Evolutionary conservation across 1,284 basidiomycete species (phyloP).

Genomic region (Moesziomyces aphidis): DNA sequence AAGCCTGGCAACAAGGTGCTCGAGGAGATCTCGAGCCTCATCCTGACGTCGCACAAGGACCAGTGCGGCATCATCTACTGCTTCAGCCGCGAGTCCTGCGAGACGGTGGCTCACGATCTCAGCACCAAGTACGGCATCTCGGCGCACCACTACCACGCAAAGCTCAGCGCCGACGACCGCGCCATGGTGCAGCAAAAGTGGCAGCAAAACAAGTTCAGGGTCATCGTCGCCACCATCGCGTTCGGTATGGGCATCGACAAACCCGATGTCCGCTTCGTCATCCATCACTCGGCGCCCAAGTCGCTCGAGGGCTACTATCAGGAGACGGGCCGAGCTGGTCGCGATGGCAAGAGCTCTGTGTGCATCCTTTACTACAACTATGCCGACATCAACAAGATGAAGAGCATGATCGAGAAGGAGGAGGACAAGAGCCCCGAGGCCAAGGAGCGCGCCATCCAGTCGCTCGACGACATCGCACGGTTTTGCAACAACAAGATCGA

Average conservation of each 20-base stretch:
- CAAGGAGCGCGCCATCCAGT: conserved; percentile 74
- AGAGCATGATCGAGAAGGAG: conserved; percentile 74
- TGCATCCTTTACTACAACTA: conserved; percentile 72
- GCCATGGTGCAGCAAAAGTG: conserved; percentile 78
- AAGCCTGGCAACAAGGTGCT: conserved; percentile 72
- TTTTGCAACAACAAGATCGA: conserved; percentile 86
- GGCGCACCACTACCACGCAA: conserved; percentile 89
- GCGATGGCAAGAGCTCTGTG: conserved; percentile 75
- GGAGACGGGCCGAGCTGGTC: conserved; percentile 85
- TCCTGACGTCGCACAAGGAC: conserved; percentile 74
- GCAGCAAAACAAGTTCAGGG: conserved; percentile 78
- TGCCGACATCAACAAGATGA: conserved; percentile 72
- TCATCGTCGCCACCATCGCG: conserved; percentile 86
- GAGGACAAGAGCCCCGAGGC: conserved; percentile 72
- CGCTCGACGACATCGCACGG: conserved; percentile 74
- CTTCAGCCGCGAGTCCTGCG: conserved; percentile 78
- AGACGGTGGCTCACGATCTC: conserved; percentile 80
- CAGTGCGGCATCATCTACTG: conserved; percentile 91
- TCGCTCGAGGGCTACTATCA: conserved; percentile 81
- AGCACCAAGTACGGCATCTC: conserved; percentile 73
- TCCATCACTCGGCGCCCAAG: conserved; percentile 79
- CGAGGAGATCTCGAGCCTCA: conserved; percentile 79
- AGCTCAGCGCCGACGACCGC: conserved; percentile 77
- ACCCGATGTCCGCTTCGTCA: conserved; percentile 81
- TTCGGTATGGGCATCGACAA: conserved; percentile 99